Base-by-base conservation (phyloP, 257 asterid species). In the Pogostemon cablin region DNA sequence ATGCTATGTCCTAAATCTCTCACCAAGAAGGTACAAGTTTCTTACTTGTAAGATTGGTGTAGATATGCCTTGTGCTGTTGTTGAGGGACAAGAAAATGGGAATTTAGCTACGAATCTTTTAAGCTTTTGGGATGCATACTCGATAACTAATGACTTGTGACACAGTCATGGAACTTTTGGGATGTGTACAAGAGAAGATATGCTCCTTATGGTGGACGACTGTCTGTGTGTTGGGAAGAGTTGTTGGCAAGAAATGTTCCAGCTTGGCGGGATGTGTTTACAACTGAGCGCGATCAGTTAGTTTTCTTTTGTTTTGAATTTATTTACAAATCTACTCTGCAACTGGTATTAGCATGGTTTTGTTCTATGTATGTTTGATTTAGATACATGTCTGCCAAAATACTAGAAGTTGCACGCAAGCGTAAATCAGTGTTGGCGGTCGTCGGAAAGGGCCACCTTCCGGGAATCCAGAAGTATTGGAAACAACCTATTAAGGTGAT, bases 261-360 rank as follows among this genome's bases (percentile, higher is more conserved):
- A 15, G 17, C 17, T 15, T 15, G 17, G 17, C 17, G 17, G 97
- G 96, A 92, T 76, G 89, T 95, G 61, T 91, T 93, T 55, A 96
- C 91, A 71, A 88, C 84, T 68, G 99, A 93, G 75, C 96, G 98
- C 1, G 99, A 93, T 73, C 90, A 79, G 99, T 91, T 75, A 85
- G 90, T 77, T 46, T 44, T 39, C 17, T 71, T 9, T 72, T 38
- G 25, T 42, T 54, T 2, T 61, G 53, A 54, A 35, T 34, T 12
- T 49, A 34, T 62, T 41, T 64, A 56, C 48, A 15, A 15, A 15
- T 15, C 17, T 15, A 15, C 17, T 15, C 17, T 15, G 17, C 17
- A 15, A 15, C 17, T 15, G 17, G 17, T 15, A 15, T 15, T 15
- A 15, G 35, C 43, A 35, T 32, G 7, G 43, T 72, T 17, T 66